phyloP scores from a whole-genome alignment of 129 eudicot genomes.

The Artemisia tridentata region DNA sequence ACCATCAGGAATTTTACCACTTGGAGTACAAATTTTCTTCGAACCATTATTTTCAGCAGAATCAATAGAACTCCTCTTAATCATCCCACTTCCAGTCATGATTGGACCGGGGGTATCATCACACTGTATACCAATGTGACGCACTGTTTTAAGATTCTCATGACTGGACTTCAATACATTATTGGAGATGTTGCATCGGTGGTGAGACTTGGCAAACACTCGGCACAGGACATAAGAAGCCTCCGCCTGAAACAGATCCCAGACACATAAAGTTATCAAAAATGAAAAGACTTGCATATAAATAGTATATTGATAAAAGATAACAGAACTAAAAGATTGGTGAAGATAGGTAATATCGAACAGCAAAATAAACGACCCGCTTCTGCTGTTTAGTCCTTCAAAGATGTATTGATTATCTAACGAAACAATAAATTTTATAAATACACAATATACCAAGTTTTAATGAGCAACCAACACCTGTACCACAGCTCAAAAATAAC shows the following conservation, averaged over 20 bases:
- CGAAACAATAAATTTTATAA: no score
- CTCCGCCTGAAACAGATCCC: slow-evolving; percentile 37
- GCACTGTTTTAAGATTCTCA: slow-evolving; percentile 41
- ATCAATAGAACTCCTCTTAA: slow-evolving; percentile 16
- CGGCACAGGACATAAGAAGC: slow-evolving; percentile 67
- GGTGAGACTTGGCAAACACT: slow-evolving; percentile 46
- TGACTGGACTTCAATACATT: slow-evolving; percentile 38
- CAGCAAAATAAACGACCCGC: no score
- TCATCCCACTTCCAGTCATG: slow-evolving; percentile 25
- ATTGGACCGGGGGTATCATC: slow-evolving; percentile 35
- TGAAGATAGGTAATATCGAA: no score
- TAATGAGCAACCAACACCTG: no score
- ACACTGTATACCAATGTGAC: slow-evolving; percentile 55
- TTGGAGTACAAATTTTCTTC: slow-evolving; percentile 26
- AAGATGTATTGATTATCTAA: no score
- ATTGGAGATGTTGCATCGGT: slow-evolving; percentile 32
- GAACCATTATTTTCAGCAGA: slow-evolving; percentile 28
- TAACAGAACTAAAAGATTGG: slow-evolving; percentile 16
- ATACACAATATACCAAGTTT: no score
- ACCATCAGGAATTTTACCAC: slow-evolving; percentile 12
- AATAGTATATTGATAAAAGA: background rate
- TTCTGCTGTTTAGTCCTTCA: no score
- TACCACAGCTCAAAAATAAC: no score
- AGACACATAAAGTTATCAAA: background rate
- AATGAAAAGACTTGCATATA: background rate